Conservation (phyloP, 805 yeast genomes). For the Kazachstania viticola region DNA sequence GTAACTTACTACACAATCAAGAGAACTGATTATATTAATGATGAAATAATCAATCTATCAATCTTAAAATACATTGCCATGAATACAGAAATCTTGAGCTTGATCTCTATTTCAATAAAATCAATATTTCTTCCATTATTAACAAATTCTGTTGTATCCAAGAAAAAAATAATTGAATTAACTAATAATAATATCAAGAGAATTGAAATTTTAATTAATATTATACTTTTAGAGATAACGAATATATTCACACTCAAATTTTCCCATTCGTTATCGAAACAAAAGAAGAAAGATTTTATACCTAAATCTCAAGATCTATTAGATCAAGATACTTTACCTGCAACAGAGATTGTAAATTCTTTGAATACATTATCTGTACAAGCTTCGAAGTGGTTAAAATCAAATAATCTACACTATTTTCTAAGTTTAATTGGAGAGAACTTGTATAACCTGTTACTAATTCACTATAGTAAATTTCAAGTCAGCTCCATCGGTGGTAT, state of each 20-base stretch:
- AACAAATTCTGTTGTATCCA: constrained; percentile 42
- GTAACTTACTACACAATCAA: constrained; percentile 37
- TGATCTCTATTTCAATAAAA: constrained; percentile 62
- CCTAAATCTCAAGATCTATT: constrained; percentile 32
- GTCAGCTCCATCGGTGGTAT: constrained; percentile 78
- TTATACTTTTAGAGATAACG: constrained; percentile 48
- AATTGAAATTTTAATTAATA: constrained; percentile 55
- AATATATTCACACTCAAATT: constrained; percentile 43
- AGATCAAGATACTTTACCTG: constrained; percentile 60
- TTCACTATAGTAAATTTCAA: constrained; percentile 63
- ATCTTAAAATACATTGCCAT: constrained; percentile 39
- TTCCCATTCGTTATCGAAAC: constrained; percentile 42
- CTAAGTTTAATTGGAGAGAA: constrained; percentile 46
- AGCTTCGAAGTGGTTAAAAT: constrained; percentile 29
- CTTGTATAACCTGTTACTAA: constrained; percentile 46
- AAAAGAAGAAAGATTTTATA: constrained; percentile 62
- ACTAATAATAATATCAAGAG: constrained; percentile 50
- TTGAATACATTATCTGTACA: constrained; percentile 27
- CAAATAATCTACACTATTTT: constrained; percentile 39
- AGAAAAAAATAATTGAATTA: constrained; percentile 46
- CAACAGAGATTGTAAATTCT: constrained; percentile 49
- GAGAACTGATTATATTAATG: constrained; percentile 24
- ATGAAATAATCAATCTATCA: constrained; percentile 31
- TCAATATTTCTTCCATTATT: constrained; percentile 69
- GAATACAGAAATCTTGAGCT: constrained; percentile 47